Conservation (phyloP, 169 alveolate species). For the Cryptosporidium meleagridis region DNA sequence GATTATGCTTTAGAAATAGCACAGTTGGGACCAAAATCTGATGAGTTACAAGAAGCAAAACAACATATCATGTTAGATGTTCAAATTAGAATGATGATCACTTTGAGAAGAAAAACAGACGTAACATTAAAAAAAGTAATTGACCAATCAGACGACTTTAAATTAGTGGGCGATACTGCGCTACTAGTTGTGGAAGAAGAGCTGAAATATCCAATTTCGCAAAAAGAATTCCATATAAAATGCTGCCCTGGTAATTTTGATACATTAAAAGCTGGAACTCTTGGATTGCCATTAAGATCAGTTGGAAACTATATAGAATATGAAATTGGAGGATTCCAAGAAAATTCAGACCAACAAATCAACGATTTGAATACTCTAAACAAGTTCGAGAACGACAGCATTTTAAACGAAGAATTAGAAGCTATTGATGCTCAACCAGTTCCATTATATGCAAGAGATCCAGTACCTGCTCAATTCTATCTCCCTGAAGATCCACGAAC, state of each 20-base stretch:
- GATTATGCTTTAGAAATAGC: constrained; percentile 73
- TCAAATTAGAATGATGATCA: constrained; percentile 71
- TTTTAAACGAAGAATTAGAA: constrained; percentile 67
- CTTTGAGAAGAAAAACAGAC: constrained; percentile 64
- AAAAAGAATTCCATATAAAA: constrained; percentile 53
- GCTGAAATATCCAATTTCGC: constrained; percentile 53
- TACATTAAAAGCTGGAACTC: constrained; percentile 65
- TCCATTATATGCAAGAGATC: constrained; percentile 63
- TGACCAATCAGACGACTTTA: constrained; percentile 71
- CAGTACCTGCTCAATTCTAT: constrained; percentile 69
- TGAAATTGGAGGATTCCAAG: constrained; percentile 71
- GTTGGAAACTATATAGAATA: constrained; percentile 72
- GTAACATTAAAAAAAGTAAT: constrained; percentile 68
- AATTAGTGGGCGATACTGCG: constrained; percentile 71
- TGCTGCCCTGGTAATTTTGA: constrained; percentile 74
- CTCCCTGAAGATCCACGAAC: constrained; percentile 71
- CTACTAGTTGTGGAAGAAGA: constrained; percentile 65
- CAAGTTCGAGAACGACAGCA: constrained; percentile 29
- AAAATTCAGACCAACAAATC: constrained; percentile 62
- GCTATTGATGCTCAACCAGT: constrained; percentile 74
- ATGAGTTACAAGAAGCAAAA: constrained; percentile 71
- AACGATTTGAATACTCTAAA: constrained; percentile 50
- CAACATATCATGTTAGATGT: constrained; percentile 61
- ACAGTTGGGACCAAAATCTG: constrained; percentile 71
- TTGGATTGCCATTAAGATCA: constrained; percentile 63